Percentiles rank a stretch among this genome's conserved stretches.
Evolutionary conservation across 306 rosid genomes (phyloP).

Genomic region (Prunus fruticosa): DNA sequence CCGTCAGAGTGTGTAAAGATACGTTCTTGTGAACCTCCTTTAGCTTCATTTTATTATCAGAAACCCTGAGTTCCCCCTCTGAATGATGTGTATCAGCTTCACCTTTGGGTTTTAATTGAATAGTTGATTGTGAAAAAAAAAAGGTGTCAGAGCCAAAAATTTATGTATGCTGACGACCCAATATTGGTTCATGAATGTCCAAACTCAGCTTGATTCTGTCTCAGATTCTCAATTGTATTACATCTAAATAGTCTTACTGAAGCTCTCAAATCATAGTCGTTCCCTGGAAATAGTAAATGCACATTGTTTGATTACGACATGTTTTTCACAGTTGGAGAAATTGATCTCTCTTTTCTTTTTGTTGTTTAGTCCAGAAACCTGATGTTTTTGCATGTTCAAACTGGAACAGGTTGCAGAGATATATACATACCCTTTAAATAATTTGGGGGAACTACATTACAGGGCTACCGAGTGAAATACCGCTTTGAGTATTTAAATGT

Average conservation of each 20-base stretch:
- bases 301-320: neutral
- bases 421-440: conserved; percentile 2
- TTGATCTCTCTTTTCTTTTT: neutral
- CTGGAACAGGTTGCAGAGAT: conserved; percentile 47
- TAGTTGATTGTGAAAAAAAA: neutral
- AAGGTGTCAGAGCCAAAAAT: neutral
- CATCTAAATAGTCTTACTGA: neutral
- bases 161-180: neutral
- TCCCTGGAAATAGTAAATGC: neutral
- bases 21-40: neutral
- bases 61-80: neutral
- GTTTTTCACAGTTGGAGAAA: neutral
- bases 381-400: conserved; percentile 16
- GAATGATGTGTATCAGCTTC: neutral
- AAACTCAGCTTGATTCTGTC: neutral
- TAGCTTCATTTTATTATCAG: neutral
- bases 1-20: neutral
- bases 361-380: neutral
- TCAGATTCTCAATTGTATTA: neutral
- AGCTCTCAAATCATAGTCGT: neutral
- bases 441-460: conserved; percentile 11
- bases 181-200: neutral
- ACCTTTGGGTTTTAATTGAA: neutral
- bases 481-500: conserved; percentile 13
- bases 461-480: conserved; percentile 9